Evolutionary conservation across 208 protist species (phyloP).

Genomic region (Entamoeba invadens): DNA sequence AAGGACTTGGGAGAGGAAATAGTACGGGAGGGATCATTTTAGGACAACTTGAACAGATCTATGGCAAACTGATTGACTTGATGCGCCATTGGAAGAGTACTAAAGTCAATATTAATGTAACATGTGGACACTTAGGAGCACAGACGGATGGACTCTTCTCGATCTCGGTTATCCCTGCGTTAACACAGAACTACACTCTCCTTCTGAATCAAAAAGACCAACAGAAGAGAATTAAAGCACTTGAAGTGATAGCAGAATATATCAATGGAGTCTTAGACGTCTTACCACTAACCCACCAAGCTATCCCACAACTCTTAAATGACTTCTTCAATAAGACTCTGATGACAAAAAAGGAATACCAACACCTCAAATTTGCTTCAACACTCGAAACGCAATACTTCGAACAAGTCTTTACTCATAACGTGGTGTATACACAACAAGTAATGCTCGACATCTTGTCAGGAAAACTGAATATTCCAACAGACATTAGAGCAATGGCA

Average conservation of each 20-base stretch:
- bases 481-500: not conserved
- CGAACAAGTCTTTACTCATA: not conserved
- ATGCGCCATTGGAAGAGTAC: not conserved
- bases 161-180: not conserved
- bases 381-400: not conserved
- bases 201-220: not conserved
- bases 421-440: not conserved
- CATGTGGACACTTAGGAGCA: not conserved
- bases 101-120: not conserved
- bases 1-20: not conserved
- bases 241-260: not conserved
- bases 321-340: not conserved
- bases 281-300: not conserved
- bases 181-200: not conserved
- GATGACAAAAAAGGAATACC: not conserved
- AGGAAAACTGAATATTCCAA: not conserved
- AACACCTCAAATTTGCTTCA: not conserved
- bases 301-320: not conserved
- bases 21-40: too few species aligned
- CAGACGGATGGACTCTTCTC: not conserved
- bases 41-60: not conserved
- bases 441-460: not conserved
- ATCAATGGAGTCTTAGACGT: not conserved
- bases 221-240: not conserved
- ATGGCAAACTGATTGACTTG: not conserved